A percentile compares a stretch with the other conserved stretches of the same genome.
Evolutionary conservation across 2,329 filamentous ascomycete species (phyloP).

Genomic region (Fusarium sp.): DNA sequence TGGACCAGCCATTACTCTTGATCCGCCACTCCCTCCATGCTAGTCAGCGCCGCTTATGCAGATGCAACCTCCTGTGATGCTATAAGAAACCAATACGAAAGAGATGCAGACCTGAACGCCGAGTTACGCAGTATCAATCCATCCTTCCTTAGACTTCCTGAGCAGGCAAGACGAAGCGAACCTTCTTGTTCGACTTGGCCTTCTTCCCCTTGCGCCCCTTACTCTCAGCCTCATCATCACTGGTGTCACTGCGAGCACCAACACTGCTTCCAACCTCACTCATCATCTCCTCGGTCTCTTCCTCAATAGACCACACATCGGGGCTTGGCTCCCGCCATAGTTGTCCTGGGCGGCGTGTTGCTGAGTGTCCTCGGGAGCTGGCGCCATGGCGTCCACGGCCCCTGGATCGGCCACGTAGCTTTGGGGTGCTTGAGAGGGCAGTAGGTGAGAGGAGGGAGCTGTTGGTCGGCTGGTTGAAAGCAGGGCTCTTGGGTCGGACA

Average conservation of each 20-base stretch:
- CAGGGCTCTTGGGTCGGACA: conserved; percentile 44
- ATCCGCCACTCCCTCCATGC: conserved; percentile 26
- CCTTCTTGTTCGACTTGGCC: conserved; percentile 63
- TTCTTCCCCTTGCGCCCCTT: conserved; percentile 40
- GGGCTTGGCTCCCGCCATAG: conserved; percentile 66
- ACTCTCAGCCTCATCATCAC: conserved; percentile 32
- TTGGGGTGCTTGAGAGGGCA: conserved; percentile 39
- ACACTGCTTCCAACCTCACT: conserved; percentile 51
- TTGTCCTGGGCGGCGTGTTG: conserved; percentile 50
- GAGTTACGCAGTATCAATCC: conserved; percentile 33
- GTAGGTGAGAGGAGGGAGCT: conserved; percentile 38
- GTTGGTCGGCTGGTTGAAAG: conserved; percentile 44
- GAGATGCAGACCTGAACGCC: conserved; percentile 27
- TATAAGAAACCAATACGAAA: conserved; percentile 14
- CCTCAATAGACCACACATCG: conserved; percentile 67
- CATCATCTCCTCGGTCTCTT: conserved; percentile 63
- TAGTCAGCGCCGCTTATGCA: conserved; percentile 36
- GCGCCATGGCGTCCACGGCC: conserved; percentile 43
- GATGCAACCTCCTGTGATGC: conserved; percentile 18
- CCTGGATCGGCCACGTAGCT: conserved; percentile 43
- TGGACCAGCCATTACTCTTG: conserved; percentile 32
- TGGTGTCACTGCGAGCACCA: conserved; percentile 42
- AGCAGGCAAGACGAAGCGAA: conserved; percentile 61
- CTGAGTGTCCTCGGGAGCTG: conserved; percentile 39
- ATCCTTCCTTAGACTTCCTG: conserved; percentile 43